A percentile compares a stretch with the other conserved stretches of the same genome.
Conservation (phyloP, 2,329 filamentous ascomycete genomes). For the Penicillium sp. region DNA sequence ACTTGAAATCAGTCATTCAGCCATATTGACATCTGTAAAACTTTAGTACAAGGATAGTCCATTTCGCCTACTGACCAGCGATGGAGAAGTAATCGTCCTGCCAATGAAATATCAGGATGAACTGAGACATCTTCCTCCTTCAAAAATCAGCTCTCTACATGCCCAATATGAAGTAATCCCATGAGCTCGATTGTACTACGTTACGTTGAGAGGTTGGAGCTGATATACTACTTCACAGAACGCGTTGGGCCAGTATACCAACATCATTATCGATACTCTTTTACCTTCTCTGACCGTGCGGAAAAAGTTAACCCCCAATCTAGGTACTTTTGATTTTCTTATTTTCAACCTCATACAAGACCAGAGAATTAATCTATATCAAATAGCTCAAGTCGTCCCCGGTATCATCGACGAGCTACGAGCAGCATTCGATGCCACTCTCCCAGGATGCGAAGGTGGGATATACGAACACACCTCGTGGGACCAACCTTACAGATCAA, state of each 20-base stretch:
- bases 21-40: background rate
- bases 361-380: background rate
- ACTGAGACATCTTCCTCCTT: slow-evolving; percentile 18
- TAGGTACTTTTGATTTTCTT: slow-evolving; percentile 14
- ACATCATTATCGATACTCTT: slow-evolving; percentile 26
- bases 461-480: background rate
- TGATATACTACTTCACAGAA: slow-evolving; percentile 18
- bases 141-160: slow-evolving; percentile 26
- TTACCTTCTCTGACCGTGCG: slow-evolving; percentile 25
- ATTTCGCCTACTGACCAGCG: slow-evolving; percentile 29
- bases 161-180: slow-evolving; percentile 27
- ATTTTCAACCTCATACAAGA: background rate
- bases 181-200: background rate
- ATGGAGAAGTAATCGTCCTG: slow-evolving; percentile 30
- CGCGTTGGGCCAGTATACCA: slow-evolving; percentile 29
- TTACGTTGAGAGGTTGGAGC: background rate
- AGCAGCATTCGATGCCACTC: slow-evolving; percentile 21
- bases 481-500: background rate
- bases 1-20: background rate
- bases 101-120: slow-evolving; percentile 29
- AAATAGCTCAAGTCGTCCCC: slow-evolving; percentile 24
- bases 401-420: slow-evolving; percentile 28
- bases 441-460: slow-evolving; percentile 27
- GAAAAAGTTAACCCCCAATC: slow-evolving; percentile 24
- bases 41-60: slow-evolving; percentile 27